phyloP scores from a whole-genome alignment of 1,284 basidiomycete species.

The Mrakiaceae sp. region DNA sequence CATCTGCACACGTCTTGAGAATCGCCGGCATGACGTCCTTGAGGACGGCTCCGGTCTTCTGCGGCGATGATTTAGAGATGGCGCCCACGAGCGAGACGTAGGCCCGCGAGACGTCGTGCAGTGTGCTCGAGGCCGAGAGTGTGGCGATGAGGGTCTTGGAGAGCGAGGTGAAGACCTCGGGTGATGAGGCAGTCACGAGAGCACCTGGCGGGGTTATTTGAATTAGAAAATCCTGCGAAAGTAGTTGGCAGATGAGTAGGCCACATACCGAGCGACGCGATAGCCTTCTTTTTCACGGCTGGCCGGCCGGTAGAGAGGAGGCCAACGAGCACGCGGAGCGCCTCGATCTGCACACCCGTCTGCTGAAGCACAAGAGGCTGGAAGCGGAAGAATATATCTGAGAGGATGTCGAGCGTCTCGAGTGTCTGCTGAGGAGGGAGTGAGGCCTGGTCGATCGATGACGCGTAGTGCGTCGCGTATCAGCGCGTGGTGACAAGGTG shows the following conservation, averaged over 20 bases:
- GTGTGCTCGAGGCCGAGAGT: slow-evolving; percentile 3
- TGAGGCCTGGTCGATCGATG: slow-evolving; percentile 35
- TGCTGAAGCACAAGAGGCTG: slow-evolving; percentile 54
- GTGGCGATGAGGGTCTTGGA: slow-evolving; percentile 16
- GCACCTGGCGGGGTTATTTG: slow-evolving; percentile 10
- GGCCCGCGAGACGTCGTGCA: slow-evolving; percentile 12
- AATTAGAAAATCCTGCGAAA: slow-evolving; percentile 22
- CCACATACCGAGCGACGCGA: slow-evolving; percentile 51
- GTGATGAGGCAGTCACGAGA: slow-evolving; percentile 5
- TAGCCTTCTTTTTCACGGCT: slow-evolving; percentile 80
- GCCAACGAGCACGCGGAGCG: slow-evolving; percentile 60
- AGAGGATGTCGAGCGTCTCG: slow-evolving; percentile 80
- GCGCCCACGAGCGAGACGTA: slow-evolving; percentile 20
- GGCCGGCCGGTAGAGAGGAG: slow-evolving; percentile 63
- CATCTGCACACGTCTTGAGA: slow-evolving; percentile 19
- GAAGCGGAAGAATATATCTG: slow-evolving; percentile 82
- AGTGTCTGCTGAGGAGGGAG: slow-evolving; percentile 67
- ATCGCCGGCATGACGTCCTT: slow-evolving; percentile 19
- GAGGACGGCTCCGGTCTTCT: slow-evolving; percentile 17
- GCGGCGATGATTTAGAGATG: slow-evolving; percentile 14
- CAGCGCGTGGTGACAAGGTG: not conserved
- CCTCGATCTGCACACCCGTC: slow-evolving; percentile 39
- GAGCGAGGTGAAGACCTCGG: slow-evolving; percentile 14
- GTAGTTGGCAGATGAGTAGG: not conserved
- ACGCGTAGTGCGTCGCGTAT: not conserved